These are phyloP conservation scores for Chaetomiaceae sp. DNA, from an alignment of 2,329 filamentous ascomycete genomes.

Conservation along the genomic window DNA sequence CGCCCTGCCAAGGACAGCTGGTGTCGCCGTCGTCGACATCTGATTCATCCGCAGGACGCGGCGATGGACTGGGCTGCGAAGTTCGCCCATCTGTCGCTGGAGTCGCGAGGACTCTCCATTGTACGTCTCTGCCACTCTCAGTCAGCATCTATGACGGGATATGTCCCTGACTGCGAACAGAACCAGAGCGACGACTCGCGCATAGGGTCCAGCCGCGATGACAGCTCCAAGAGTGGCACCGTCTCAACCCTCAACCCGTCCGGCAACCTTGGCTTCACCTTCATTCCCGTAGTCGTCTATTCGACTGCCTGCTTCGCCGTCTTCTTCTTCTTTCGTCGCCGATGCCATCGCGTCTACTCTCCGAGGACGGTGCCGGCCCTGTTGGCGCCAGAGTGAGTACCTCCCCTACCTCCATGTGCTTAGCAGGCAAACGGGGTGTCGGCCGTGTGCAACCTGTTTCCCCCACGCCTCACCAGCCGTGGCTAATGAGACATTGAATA, in stretches of 20 bases:
- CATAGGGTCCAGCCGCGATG: conserved; percentile 28
- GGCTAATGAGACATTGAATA: background rate
- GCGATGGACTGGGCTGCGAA: conserved; percentile 5
- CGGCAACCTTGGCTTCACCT: conserved; percentile 43
- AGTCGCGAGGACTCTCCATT: conserved; percentile 2
- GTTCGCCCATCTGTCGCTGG: background rate
- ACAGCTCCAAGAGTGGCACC: conserved; percentile 35
- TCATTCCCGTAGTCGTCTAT: conserved; percentile 46
- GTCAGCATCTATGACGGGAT: no score
- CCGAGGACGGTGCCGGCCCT: conserved; percentile 47
- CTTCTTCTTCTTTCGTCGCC: conserved; percentile 45
- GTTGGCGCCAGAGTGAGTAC: conserved; percentile 47
- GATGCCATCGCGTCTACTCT: conserved; percentile 47
- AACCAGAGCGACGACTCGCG: conserved; percentile 19
- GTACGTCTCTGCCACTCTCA: background rate
- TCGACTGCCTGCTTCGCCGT: conserved; percentile 43
- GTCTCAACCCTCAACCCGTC: conserved; percentile 30
- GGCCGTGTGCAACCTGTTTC: no score
- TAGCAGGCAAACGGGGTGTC: no score
- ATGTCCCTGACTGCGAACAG: conserved; percentile 19
- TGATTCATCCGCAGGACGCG: conserved; percentile 1
- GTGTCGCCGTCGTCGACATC: background rate
- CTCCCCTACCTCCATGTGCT: no score
- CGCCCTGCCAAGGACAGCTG: background rate
- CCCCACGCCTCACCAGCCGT: background rate